A percentile compares a stretch with the other conserved stretches of the same genome.
Conservation (phyloP, 192 early-diverging fungal genomes). For the Umbelopsis sp. region DNA sequence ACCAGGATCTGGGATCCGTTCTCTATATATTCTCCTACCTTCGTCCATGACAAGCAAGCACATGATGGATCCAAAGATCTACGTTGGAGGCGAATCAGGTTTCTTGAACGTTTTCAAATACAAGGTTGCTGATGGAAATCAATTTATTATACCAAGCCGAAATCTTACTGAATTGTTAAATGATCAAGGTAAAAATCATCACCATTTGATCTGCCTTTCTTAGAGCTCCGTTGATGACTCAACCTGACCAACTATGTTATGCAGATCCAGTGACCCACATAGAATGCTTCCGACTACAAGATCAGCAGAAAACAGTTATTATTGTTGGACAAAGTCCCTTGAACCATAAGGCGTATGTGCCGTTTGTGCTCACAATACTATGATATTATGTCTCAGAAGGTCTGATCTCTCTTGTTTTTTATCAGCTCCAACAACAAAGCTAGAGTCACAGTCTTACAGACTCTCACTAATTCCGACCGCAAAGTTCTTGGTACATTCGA, state of each 20-base stretch:
- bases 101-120: not conserved
- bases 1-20: not conserved
- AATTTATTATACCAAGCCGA: not conserved
- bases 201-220: too few species aligned
- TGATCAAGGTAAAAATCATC: not conserved
- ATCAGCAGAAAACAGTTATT: slow-evolving; percentile 3
- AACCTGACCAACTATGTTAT: not conserved
- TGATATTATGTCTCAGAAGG: too few species aligned
- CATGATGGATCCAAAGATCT: slow-evolving; percentile 4
- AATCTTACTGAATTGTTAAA: not conserved
- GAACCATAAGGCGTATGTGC: not conserved
- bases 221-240: too few species aligned
- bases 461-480: not conserved
- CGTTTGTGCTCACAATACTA: not conserved
- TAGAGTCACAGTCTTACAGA: not conserved
- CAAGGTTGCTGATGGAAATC: not conserved
- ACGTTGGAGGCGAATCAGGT: not conserved
- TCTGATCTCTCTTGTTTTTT: not conserved
- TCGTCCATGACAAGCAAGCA: not conserved
- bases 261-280: slow-evolving; percentile 5
- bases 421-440: not conserved
- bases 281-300: slow-evolving; percentile 4
- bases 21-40: not conserved
- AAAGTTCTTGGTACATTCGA: not conserved
- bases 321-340: slow-evolving; percentile 1